Conservation (phyloP, 228 moss, liverwort and hornwort genomes). For the Sphagnum fallax region DNA sequence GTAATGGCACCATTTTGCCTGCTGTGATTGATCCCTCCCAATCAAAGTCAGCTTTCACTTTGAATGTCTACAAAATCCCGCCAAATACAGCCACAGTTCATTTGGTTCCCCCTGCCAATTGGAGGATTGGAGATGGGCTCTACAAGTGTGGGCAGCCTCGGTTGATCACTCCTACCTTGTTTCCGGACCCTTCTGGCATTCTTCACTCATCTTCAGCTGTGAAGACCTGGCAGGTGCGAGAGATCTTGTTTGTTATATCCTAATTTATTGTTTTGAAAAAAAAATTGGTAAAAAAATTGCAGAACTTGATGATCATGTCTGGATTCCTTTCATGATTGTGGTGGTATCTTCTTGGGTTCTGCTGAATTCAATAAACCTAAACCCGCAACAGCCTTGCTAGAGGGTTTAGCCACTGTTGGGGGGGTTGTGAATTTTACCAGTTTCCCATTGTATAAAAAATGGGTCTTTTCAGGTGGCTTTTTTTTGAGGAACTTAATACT, state of each 20-base stretch:
- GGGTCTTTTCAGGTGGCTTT: neutral
- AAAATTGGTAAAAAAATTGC: too few relatives aligned
- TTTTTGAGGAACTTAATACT: neutral
- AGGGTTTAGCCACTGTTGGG: too few relatives aligned
- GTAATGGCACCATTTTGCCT: constrained; percentile 73
- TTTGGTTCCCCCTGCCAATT: constrained; percentile 33
- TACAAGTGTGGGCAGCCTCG: constrained; percentile 51
- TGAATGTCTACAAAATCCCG: constrained; percentile 50
- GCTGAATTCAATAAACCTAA: too few relatives aligned
- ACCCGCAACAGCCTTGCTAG: too few relatives aligned
- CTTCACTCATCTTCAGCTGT: constrained; percentile 43
- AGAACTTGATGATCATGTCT: neutral
- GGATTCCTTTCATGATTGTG: neutral
- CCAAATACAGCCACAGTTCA: constrained; percentile 26
- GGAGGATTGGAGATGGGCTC: constrained; percentile 38
- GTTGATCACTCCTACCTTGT: constrained; percentile 33
- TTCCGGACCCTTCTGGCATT: constrained; percentile 32
- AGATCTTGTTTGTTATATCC: neutral
- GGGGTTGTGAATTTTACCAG: too few relatives aligned
- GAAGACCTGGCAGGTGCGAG: constrained; percentile 73
- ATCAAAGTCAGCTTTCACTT: constrained; percentile 56
- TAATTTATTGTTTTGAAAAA: too few relatives aligned
- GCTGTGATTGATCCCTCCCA: constrained; percentile 52
- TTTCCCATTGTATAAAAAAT: too few relatives aligned
- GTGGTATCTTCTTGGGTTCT: neutral